Evolutionary conservation across 2,329 filamentous ascomycete genomes (phyloP).

Genomic region (Microcera coccophila): DNA sequence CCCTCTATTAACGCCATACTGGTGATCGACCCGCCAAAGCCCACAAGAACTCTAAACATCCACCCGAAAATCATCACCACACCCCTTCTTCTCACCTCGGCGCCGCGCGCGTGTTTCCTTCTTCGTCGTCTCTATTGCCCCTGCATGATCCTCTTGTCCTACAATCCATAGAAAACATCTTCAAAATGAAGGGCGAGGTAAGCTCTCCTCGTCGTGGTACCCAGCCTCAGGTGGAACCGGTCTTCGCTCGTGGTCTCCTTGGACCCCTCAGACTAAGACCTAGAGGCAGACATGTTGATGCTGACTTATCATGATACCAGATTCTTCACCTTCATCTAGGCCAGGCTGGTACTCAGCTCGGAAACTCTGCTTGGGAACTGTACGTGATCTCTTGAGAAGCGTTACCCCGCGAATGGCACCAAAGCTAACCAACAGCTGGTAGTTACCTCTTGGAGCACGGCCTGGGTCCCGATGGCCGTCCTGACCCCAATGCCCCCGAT

Average conservation of each 20-base stretch:
- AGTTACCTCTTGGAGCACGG: constrained; percentile 72
- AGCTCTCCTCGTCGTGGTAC: constrained; percentile 9
- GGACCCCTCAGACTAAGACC: constrained; percentile 9
- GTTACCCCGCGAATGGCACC: constrained; percentile 3
- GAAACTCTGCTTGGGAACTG: constrained; percentile 74
- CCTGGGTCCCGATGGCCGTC: constrained; percentile 60
- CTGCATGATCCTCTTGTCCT: constrained; percentile 17
- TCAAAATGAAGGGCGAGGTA: constrained; percentile 57
- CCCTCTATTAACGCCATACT: constrained; percentile 13
- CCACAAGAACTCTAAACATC: constrained; percentile 28
- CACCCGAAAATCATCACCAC: constrained; percentile 34
- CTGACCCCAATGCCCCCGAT: constrained; percentile 58
- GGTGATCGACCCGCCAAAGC: constrained; percentile 27
- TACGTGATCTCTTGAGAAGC: constrained; percentile 44
- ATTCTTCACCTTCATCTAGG: constrained; percentile 62
- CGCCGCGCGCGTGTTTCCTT: constrained; percentile 35
- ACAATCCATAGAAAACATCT: constrained; percentile 21
- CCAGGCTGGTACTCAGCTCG: constrained; percentile 70
- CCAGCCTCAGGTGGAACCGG: constrained; percentile 8
- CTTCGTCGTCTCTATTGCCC: constrained; percentile 22
- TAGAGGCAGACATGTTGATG: constrained; percentile 10
- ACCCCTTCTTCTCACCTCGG: constrained; percentile 27
- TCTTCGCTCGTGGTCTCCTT: constrained; percentile 17
- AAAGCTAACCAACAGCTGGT: constrained; percentile 24
- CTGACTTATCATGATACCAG: constrained; percentile 32